Evolutionary conservation across 176 grass and related monocot species (phyloP), one percentile per base, ranked within the genome.

Genomic region (Carex pumila): DNA sequence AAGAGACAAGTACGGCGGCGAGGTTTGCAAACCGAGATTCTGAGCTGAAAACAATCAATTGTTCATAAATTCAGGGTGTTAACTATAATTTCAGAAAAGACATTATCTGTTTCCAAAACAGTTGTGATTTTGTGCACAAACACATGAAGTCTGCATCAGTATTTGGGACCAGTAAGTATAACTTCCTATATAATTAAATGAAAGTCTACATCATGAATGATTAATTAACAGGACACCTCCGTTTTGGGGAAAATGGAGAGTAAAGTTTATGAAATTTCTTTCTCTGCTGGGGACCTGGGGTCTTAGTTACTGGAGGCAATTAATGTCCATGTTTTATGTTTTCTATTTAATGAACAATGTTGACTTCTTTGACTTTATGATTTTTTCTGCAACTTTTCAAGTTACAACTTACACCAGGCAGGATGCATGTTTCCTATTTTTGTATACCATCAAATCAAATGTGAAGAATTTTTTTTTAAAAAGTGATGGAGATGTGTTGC

Each of bases 1-100:
- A 30, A 98, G 18, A 52, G 90, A 79, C 0, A 98, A 90, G 82
- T 98, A 98, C 0, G 95, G 88, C 6, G 86, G 90, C 0, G 92
- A 84, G 6, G 82, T 87, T 17, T 84, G 32, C 31, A 98, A 10
- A 5, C 92, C 92, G 0, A 98, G 89, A 34, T 67, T 94, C 19
- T 87, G 82, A 15, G 92, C 95, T 97, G 90, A 86, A 79, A 25
- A 3, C 36, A 61, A 84, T 32, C 14, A 31, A 30, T 78, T 54
- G 17, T 78, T 61, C 3, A 80, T 80, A 39, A 61, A 61, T 59
- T 6, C 47, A 36, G 4, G 12, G 14, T 30, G 0, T 39, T 6
- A 17, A 9, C 30, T 69, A 8, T 13, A 10, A 25, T 64, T 64
- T 64, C n/a, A 50, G 47, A 0, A 50, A 50, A 50, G 47, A 11